These are phyloP conservation scores for Coniochaeta pulveracea DNA, from an alignment of 2,329 filamentous ascomycete genomes.

Conservation along the genomic window DNA sequence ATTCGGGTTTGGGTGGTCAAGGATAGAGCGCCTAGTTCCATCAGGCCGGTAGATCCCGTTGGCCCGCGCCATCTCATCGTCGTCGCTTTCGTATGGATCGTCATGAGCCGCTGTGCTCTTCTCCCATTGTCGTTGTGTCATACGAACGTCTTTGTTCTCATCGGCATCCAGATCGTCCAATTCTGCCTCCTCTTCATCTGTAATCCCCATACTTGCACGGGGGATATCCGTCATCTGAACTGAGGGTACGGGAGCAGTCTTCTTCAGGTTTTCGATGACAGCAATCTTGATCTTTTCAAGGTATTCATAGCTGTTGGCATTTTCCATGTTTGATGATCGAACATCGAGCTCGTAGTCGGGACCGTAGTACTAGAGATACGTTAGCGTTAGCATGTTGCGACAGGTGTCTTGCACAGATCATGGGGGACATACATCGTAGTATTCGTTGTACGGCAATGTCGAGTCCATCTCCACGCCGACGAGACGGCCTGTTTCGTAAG, in stretches of 20 bases:
- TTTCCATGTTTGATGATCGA: slow-evolving; percentile 78
- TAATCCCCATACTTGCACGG: slow-evolving; percentile 49
- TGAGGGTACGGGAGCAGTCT: slow-evolving; percentile 76
- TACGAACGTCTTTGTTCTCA: slow-evolving; percentile 71
- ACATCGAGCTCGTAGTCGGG: slow-evolving; percentile 88
- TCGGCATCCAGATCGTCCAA: slow-evolving; percentile 69
- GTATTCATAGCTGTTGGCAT: slow-evolving; percentile 75
- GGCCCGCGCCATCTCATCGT: slow-evolving; percentile 65
- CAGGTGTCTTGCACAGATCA: background rate
- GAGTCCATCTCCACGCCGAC: slow-evolving; percentile 73
- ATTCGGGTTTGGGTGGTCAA: slow-evolving; percentile 36
- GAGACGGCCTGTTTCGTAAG: slow-evolving; percentile 85
- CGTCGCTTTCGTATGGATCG: slow-evolving; percentile 76
- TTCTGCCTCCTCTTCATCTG: slow-evolving; percentile 56
- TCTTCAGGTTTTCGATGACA: slow-evolving; percentile 76
- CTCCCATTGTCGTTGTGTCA: slow-evolving; percentile 75
- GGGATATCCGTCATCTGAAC: slow-evolving; percentile 80
- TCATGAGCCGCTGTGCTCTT: slow-evolving; percentile 58
- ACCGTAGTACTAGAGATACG: slow-evolving; percentile 70
- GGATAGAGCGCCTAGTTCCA: slow-evolving; percentile 36
- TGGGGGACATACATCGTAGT: slow-evolving; percentile 56
- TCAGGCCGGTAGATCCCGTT: slow-evolving; percentile 56
- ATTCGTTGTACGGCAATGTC: slow-evolving; percentile 91
- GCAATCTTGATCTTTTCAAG: slow-evolving; percentile 72
- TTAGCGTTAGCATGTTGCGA: slow-evolving; percentile 7